phyloP scores from a whole-genome alignment of 331 rosid genomes.

The Quercus tomentella region DNA sequence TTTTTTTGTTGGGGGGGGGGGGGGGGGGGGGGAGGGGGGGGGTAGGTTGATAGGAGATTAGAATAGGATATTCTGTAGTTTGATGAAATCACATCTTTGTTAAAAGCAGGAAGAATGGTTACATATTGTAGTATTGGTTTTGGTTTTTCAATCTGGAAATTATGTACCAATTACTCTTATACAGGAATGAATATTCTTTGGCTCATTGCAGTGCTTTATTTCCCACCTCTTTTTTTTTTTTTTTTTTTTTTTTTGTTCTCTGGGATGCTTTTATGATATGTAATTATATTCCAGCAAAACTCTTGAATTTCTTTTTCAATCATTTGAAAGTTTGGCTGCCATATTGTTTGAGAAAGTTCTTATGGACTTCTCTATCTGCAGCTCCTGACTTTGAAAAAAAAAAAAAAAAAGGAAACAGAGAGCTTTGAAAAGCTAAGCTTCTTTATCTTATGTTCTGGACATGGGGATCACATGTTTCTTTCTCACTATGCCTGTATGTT shows the following conservation, averaged over 20 bases:
- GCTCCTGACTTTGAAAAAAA: not conserved
- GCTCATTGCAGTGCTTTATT: not conserved
- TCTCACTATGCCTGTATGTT: not conserved
- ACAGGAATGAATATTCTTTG: constrained; percentile 16
- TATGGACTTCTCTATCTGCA: not conserved
- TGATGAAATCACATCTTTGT: constrained; percentile 30
- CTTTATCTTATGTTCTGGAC: not conserved
- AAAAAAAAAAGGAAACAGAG: not conserved
- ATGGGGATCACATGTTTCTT: not conserved
- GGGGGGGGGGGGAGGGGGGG: not conserved
- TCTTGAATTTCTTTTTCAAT: not conserved
- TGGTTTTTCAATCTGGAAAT: constrained; percentile 21
- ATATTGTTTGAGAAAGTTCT: not conserved
- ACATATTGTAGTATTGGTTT: not conserved
- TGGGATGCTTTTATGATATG: not conserved
- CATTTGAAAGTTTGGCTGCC: not conserved
- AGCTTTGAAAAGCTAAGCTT: not conserved
- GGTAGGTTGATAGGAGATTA: constrained; percentile 11
- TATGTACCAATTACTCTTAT: constrained; percentile 16
- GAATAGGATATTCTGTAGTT: constrained; percentile 3
- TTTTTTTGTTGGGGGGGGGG: not conserved
- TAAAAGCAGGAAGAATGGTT: constrained; percentile 23
- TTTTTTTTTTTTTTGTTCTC: not conserved
- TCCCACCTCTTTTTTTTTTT: not conserved
- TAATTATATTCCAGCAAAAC: not conserved